Base-by-base conservation (phyloP, 176 grass and related monocot genomes). In the Rhipidocladum racemiflorum region DNA sequence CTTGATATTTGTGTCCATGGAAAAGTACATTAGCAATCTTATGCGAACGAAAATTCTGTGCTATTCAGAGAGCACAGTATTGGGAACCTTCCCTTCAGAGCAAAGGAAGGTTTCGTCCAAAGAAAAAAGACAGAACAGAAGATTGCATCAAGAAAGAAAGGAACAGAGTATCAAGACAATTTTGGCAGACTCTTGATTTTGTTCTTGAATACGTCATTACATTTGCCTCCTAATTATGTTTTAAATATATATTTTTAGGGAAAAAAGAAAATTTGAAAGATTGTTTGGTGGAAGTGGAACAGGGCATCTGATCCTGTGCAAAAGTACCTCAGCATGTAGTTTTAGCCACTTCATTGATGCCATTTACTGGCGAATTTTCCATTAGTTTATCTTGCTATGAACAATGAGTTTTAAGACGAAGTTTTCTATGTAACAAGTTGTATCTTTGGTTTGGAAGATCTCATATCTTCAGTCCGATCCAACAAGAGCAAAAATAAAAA, bases 261-360 rank as follows among this genome's bases (percentile, higher is more conserved):
- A 34, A 34, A 34, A 34, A 34, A 34, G 0, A 34, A 34, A 34
- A 34, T 34, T 34, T 34, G 32, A 34, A 34, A 34, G 3, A 36
- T 38, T 49, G 27, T 27, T 70, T 29, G 29, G 51, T 77, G 83
- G 63, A 77, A 16, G 32, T 34, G 32, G 32, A 34, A 34, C 27
- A 69, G 27, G 69, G 83, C 15, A 85, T 59, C 50, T 59, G 13
- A 84, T 77, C 30, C 82, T 32, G 45, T 12, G 13, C 50, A 35
- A 56, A 55, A 27, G 64, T 30, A 85, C 15, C 11, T 40, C 25
- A 11, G 3, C 27, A 53, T 12, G 15, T 56, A 16, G 25, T 68
- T 54, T 71, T 24, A 60, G 13, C 62, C 50, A 68, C 8, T 59
- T 27, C 56, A 60, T 60, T 25, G 56, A 27, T 14, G 11, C 23